Conservation (phyloP, 768 basidiomycete species). For the Postia placenta region DNA sequence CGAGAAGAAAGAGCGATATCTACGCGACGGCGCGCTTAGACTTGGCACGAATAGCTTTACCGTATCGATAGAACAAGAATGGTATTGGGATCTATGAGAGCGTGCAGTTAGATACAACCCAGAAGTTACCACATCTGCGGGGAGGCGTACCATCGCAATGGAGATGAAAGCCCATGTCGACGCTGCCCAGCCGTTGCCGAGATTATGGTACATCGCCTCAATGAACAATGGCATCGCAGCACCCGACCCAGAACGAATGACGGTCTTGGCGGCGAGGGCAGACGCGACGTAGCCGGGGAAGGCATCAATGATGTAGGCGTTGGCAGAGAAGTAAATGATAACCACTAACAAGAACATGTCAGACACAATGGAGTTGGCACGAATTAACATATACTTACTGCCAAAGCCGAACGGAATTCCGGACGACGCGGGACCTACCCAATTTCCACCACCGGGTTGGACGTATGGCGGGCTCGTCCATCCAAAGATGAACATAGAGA, state of each 20-base stretch:
- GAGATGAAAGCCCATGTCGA: slow-evolving; percentile 31
- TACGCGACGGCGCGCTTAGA: slow-evolving; percentile 17
- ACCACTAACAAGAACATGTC: slow-evolving; percentile 20
- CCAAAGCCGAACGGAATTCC: slow-evolving; percentile 35
- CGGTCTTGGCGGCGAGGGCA: slow-evolving; percentile 34
- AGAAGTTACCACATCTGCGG: too few relatives aligned
- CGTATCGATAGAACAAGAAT: slow-evolving; percentile 18
- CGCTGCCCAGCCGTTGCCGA: slow-evolving; percentile 34
- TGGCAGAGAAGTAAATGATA: slow-evolving; percentile 33
- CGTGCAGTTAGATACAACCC: neutral
- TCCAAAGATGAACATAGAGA: slow-evolving; percentile 37
- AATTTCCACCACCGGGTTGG: slow-evolving; percentile 29
- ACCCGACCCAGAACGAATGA: slow-evolving; percentile 30
- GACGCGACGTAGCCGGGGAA: slow-evolving; percentile 34
- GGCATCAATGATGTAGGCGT: slow-evolving; percentile 35
- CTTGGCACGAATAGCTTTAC: slow-evolving; percentile 14
- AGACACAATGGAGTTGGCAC: neutral
- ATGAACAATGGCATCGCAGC: slow-evolving; percentile 32
- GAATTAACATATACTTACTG: slow-evolving; percentile 12
- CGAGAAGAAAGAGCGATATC: neutral
- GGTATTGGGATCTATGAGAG: slow-evolving; percentile 17
- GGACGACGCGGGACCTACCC: slow-evolving; percentile 30
- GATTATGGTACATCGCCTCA: slow-evolving; percentile 33
- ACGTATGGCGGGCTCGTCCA: slow-evolving; percentile 34
- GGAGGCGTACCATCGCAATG: slow-evolving; percentile 25